A percentile compares a stretch with the other conserved stretches of the same genome.
Conservation (phyloP, 2,329 filamentous ascomycete species). For the Xenoacremonium recifei region DNA sequence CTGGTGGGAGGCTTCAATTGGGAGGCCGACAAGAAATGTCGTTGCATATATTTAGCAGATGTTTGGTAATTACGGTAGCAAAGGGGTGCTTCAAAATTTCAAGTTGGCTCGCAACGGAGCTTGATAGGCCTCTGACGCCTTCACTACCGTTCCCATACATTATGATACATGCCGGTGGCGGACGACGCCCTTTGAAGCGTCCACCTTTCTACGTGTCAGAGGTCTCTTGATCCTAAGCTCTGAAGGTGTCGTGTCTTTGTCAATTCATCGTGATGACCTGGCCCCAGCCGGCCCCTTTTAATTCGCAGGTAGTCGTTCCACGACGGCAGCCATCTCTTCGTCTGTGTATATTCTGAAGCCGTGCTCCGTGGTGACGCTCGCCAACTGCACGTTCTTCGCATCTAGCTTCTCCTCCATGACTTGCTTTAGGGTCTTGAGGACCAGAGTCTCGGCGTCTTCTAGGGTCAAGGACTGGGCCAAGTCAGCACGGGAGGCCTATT, state of each 20-base stretch:
- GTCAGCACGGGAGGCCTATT: not conserved
- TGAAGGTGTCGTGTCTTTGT: constrained; percentile 1
- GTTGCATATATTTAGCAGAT: no score
- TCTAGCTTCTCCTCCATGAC: constrained; percentile 99
- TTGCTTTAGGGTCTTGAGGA: constrained; percentile 97
- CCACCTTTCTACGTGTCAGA: constrained; percentile 12
- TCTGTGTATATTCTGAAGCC: constrained; percentile 99
- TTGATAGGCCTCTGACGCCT: constrained; percentile 10
- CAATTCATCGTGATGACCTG: not conserved
- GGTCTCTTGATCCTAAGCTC: constrained; percentile 3
- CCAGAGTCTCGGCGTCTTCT: constrained; percentile 87
- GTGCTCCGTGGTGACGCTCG: constrained; percentile 95
- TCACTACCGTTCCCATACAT: constrained; percentile 21
- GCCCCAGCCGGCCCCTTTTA: constrained; percentile 28
- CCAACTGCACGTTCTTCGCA: constrained; percentile 96
- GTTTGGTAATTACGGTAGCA: no score
- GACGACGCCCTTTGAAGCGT: constrained; percentile 3
- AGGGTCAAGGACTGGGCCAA: constrained; percentile 74
- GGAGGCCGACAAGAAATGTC: no score
- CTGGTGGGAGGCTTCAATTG: no score
- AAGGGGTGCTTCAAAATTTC: no score
- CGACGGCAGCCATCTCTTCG: constrained; percentile 92
- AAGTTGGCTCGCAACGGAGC: no score
- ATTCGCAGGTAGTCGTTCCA: constrained; percentile 75
- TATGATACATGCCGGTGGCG: constrained; percentile 28